Conservation (phyloP, 108 stramenopile species). For the Skeletonema marinoi region DNA sequence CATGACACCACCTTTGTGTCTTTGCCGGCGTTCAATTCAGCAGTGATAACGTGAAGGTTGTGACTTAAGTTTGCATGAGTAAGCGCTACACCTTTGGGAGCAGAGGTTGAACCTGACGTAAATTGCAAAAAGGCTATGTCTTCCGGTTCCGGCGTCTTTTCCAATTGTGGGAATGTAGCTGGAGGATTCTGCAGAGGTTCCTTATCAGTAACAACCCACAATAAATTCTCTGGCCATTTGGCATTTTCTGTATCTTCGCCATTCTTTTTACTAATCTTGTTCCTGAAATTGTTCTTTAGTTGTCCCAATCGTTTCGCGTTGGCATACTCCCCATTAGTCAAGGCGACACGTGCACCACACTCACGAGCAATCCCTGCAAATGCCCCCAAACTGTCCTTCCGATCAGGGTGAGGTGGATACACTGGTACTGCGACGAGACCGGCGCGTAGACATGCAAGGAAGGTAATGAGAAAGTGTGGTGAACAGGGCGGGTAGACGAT, state of each 20-base stretch:
- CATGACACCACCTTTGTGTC: slow-evolving; percentile 95
- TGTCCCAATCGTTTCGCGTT: slow-evolving; percentile 67
- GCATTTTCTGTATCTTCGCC: slow-evolving; percentile 10
- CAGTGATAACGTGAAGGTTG: slow-evolving; percentile 89
- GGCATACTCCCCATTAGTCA: slow-evolving; percentile 89
- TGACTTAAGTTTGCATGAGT: slow-evolving; percentile 90
- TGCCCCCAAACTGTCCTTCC: slow-evolving; percentile 71
- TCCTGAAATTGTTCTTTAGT: slow-evolving; percentile 40
- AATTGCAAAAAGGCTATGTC: slow-evolving; percentile 96
- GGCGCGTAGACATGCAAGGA: slow-evolving; percentile 94
- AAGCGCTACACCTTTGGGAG: slow-evolving; percentile 96
- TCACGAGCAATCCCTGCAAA: slow-evolving; percentile 78
- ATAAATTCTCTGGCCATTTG: slow-evolving; percentile 76
- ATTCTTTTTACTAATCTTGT: slow-evolving; percentile 11
- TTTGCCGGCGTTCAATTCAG: slow-evolving; percentile 68
- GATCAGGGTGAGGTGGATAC: slow-evolving; percentile 94
- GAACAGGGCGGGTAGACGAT: slow-evolving; percentile 96
- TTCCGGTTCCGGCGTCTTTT: slow-evolving; percentile 18
- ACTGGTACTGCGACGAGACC: slow-evolving; percentile 92
- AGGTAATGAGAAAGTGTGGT: slow-evolving; percentile 93
- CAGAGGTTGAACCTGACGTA: slow-evolving; percentile 95
- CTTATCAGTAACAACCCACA: slow-evolving; percentile 76
- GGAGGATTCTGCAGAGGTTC: slow-evolving; percentile 29
- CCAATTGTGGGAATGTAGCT: slow-evolving; percentile 7
- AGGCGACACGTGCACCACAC: slow-evolving; percentile 84